Evolutionary conservation across 805 yeast genomes (phyloP).

Genomic region (Spathaspora boniae): DNA sequence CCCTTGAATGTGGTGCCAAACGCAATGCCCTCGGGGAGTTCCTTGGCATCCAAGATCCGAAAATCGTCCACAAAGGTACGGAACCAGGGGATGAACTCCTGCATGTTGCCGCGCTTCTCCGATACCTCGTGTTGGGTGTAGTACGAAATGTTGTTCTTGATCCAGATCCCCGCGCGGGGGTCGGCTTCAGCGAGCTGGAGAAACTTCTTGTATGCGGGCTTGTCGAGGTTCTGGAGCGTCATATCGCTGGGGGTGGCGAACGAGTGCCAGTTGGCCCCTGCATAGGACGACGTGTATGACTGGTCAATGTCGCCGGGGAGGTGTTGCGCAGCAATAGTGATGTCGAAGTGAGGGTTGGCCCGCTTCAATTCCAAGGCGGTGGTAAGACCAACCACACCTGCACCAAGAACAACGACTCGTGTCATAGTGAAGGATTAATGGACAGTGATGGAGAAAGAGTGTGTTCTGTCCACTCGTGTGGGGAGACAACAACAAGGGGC

Average conservation of each 20-base stretch:
- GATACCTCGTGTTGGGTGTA: constrained; percentile 12
- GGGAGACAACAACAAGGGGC: too few species aligned
- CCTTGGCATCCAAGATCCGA: constrained; percentile 26
- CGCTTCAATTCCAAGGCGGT: constrained; percentile 29
- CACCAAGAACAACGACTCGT: constrained; percentile 22
- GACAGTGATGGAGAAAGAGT: too few species aligned
- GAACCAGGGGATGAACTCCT: constrained; percentile 44
- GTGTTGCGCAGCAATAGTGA: constrained; percentile 32
- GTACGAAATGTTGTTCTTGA: constrained; percentile 16
- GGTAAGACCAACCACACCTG: constrained; percentile 39
- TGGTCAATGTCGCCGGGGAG: constrained; percentile 54
- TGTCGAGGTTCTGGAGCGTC: constrained; percentile 41
- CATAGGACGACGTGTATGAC: constrained; percentile 62
- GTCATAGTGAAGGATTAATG: too few species aligned
- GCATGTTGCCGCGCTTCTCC: constrained; percentile 5
- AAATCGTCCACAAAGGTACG: constrained; percentile 40
- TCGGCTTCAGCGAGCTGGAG: constrained; percentile 41
- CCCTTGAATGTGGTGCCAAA: constrained; percentile 51
- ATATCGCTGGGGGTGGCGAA: constrained; percentile 45
- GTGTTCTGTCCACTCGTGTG: too few species aligned
- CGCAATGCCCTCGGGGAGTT: constrained; percentile 35
- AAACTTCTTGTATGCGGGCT: constrained; percentile 46
- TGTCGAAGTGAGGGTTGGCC: constrained; percentile 16
- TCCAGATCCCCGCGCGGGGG: constrained; percentile 49
- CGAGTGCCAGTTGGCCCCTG: constrained; percentile 72